Base-by-base conservation (phyloP, 805 yeast genomes). In the Pichia insulana region DNA sequence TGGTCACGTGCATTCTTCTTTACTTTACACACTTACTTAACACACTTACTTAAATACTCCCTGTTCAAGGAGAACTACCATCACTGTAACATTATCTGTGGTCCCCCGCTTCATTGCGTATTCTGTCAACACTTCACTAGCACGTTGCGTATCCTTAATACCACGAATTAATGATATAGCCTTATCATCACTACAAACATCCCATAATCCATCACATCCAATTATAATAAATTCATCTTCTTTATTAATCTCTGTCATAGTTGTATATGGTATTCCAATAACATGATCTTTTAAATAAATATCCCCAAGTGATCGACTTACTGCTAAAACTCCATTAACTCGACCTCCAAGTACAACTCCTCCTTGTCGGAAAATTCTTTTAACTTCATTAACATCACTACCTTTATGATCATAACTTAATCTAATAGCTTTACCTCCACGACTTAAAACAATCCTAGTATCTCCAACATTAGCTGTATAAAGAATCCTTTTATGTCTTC, bases 171-270 rank as follows among this genome's bases (percentile, higher is more conserved):
- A 60, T 43, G 80, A 80, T 44, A 92, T 84, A 0, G 97, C 97
- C 43, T 76, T 74, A 49, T 77, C 83, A 58, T 92, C 98, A 8
- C 79, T 70, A 40, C 89, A 73, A 4, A 90, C 97, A 60, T 90
- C 98, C 97, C 97, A 90, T 10, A 90, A 65, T 0, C 98, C 98
- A 62, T 90, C 98, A 61, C 97, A 92, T 0, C 97, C 97, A 45
- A 90, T 65, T 39, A 90, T 88, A 55, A 90, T 61, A 56, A 85
- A 86, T 51, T 83, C 83, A 59, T 89, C 96, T 10, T 65, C 68
- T 1, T 61, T 62, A 19, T 70, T 70, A 26, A 92, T 68, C 54
- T 80, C 87, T 1, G 95, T 87, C 36, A 87, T 77, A 0, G 97
- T 86, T 0, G 98, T 90, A 57, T 82, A 90, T 1, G 98, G 98